Evolutionary conservation across 495 filamentous ascomycete genomes (phyloP), one percentile per base, ranked within the genome.

Genomic region (Penicillium tannophilum): DNA sequence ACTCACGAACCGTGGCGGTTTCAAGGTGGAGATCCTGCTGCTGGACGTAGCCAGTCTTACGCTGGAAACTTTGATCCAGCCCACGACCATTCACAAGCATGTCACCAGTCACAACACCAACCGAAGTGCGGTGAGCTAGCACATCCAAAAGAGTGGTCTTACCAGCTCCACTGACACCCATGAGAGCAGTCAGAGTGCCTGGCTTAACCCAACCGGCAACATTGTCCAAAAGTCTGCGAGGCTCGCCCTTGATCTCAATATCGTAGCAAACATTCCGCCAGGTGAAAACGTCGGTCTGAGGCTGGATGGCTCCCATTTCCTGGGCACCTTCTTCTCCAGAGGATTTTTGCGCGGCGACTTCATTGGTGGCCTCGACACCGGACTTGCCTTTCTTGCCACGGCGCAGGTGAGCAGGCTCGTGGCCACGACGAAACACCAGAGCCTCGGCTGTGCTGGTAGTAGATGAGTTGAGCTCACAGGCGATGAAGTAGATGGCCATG

Each of bases 11-110:
- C 4, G 92, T 97, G 0, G 87, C 83, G 0, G 91, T 93, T 19
- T 86, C 76, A 11, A 93, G 79, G 72, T 95, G 92, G 2, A 97
- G 80, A 84, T 97, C 93, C 70, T 96, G 92, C 68, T 97, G 93
- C 65, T 97, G 90, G 10, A 92, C 93, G 63, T 96, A 97, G 14
- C 92, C 92, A 7, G 91, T 95, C 75, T 93, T 93, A 36, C 92
- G 86, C 66, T 93, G 91, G 79, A 96, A 96, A 0, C 88, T 90
- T 12, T 79, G 74, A 65, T 94, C 90, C 16, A 86, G 69, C 1
- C 64, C 68, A 10, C 65, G 56, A 6, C 83, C 83, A 63, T 84
- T 76, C 2, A 85, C 79, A 8, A 84, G 62, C 66, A 85, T 79
- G 20, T 79, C 73, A 4, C 82, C 83, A 4, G 70, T 74, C 4